Base-by-base conservation (phyloP, 2,329 filamentous ascomycete species). In the Sporothrix inflata region DNA sequence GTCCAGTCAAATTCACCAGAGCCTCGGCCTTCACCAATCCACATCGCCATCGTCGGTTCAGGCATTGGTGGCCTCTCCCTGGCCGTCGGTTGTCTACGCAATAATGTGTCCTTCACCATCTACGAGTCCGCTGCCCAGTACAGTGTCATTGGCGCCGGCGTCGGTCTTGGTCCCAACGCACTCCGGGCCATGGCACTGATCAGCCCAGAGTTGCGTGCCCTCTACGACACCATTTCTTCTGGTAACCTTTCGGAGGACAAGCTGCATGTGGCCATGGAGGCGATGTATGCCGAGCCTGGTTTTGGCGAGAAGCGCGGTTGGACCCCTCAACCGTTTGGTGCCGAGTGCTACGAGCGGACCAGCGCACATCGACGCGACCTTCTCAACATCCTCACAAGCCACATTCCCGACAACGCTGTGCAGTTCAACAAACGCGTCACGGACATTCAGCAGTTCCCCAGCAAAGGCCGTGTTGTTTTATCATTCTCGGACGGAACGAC, bases 291-390 rank as follows among this genome's bases (percentile, higher is more conserved):
- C 14, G 78, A 83, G 70, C 78, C 81, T 14, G 81, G 81, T 0
- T 78, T 84, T 42, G 82, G 81, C 21, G 76, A 79, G 60, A 78
- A 77, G 49, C 76, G 80, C 47, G 77, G 78, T 8, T 83, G 81
- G 80, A 79, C 76, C n/a, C 79, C 80, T 1, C 81, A 78, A 11
- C 77, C 78, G 11, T 79, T 82, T 63, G 81, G 81, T 4, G 79
- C 80, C 16, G 75, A 76, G 24, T 79, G 80, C 65, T 84, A 81
- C 71, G 80, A 79, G 34, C 77, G 82, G 16, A 82, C 80, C 63
- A 81, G 81, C 49, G 83, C 82, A 9, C 83, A 84, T 73, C 77
- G 83, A 40, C 82, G 79, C 70, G 81, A 81, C 69, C 74, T 85
- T 57, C 75, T 85, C 8, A 80, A 84, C 30, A 82, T 83, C 51